Conservation (phyloP, 768 basidiomycete genomes). For the Rhodotorula sphaerocarpa region DNA sequence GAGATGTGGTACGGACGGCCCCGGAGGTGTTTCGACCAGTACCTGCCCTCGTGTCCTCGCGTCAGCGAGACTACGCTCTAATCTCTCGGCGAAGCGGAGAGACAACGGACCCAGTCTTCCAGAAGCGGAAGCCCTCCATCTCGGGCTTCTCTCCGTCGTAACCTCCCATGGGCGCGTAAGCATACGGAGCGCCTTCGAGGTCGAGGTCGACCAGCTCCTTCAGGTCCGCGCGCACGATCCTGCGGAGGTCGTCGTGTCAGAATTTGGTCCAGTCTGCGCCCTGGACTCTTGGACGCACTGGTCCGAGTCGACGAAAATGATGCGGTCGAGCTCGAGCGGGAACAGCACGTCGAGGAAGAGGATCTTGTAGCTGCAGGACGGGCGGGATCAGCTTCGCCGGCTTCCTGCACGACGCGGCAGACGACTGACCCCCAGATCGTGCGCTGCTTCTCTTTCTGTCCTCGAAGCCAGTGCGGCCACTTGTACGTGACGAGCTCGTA, state of each 20-base stretch:
- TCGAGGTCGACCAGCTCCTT: constrained; percentile 90
- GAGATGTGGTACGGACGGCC: constrained; percentile 92
- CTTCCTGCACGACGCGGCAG: neutral
- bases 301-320: constrained; percentile 97
- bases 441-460: constrained; percentile 93
- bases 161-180: constrained; percentile 87
- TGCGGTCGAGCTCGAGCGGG: constrained; percentile 97
- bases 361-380: constrained; percentile 66
- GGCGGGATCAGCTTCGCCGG: neutral
- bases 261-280: too few relatives aligned
- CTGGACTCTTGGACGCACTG: constrained; percentile 53
- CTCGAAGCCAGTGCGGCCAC: constrained; percentile 97
- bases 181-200: constrained; percentile 81
- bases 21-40: constrained; percentile 70
- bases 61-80: neutral
- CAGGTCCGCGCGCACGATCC: constrained; percentile 87
- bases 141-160: constrained; percentile 63
- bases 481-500: constrained; percentile 98
- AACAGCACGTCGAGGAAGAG: constrained; percentile 97
- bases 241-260: constrained; percentile 38
- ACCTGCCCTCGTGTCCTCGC: constrained; percentile 3
- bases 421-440: constrained; percentile 75
- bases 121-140: constrained; percentile 97
- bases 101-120: constrained; percentile 75
- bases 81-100: constrained; percentile 43